These are phyloP conservation scores for Trametes sp. DNA, from an alignment of 1,284 basidiomycete species.

Conservation along the genomic window DNA sequence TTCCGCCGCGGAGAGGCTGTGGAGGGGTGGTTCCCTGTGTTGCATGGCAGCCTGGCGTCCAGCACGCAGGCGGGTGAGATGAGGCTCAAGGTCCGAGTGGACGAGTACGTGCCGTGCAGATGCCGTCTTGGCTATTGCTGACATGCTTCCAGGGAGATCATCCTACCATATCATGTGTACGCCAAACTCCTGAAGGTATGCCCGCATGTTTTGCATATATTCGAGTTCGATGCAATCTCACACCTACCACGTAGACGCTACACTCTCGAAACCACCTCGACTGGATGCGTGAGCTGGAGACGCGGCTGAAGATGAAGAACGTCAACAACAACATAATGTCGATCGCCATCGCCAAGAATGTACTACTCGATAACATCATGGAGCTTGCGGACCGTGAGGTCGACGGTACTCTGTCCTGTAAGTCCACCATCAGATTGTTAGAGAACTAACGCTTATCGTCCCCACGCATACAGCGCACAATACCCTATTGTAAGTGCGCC, in stretches of 20 bases:
- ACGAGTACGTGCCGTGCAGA: constrained; percentile 67
- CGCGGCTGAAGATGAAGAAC: constrained; percentile 66
- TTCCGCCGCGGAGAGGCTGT: constrained; percentile 75
- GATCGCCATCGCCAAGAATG: constrained; percentile 71
- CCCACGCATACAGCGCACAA: constrained; percentile 39
- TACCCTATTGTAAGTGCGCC: constrained; percentile 59
- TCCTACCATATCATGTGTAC: constrained; percentile 71
- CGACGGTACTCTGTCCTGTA: constrained; percentile 54
- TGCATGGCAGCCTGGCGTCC: constrained; percentile 54
- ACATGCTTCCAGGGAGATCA: constrained; percentile 64
- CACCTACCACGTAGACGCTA: constrained; percentile 53
- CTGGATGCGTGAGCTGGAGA: constrained; percentile 77
- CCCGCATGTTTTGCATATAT: background rate
- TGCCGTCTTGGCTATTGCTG: constrained; percentile 6
- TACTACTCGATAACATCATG: constrained; percentile 70
- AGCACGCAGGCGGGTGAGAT: constrained; percentile 77
- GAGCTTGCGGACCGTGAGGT: constrained; percentile 74
- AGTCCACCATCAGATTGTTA: constrained; percentile 21
- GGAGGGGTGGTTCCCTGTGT: constrained; percentile 86
- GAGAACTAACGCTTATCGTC: background rate
- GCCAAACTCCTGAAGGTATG: constrained; percentile 58
- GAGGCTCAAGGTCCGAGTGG: constrained; percentile 71
- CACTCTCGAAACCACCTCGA: constrained; percentile 73
- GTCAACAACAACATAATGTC: constrained; percentile 67
- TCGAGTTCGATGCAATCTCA: background rate